Evolutionary conservation across 2,329 filamentous ascomycete genomes (phyloP).

Genomic region (Dothideomycetes sp.): DNA sequence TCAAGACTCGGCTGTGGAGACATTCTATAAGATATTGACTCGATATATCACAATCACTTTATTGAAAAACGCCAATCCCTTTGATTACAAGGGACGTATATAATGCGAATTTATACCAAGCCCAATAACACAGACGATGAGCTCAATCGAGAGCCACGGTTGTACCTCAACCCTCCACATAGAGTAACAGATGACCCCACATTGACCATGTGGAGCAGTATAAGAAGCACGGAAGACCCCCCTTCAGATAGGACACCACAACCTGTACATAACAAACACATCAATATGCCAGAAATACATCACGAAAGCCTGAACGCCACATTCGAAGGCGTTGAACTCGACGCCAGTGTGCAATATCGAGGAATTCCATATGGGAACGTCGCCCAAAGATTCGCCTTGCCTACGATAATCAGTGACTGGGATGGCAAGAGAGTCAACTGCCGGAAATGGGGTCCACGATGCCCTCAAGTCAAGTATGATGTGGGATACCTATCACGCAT

Average conservation of each 20-base stretch:
- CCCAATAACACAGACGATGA: too few species aligned
- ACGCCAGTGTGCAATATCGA: slow-evolving; percentile 15
- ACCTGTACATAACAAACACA: neutral
- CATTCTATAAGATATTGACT: too few species aligned
- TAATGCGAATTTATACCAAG: too few species aligned
- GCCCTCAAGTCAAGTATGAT: slow-evolving; percentile 35
- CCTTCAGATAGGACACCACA: neutral
- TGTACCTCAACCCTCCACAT: neutral
- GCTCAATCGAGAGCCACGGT: too few species aligned
- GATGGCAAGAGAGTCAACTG: slow-evolving; percentile 21
- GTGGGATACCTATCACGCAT: slow-evolving; percentile 37
- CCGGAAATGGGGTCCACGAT: slow-evolving; percentile 25
- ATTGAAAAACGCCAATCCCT: too few species aligned
- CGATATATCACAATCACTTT: too few species aligned
- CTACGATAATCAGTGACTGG: slow-evolving; percentile 11
- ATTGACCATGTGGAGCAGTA: slow-evolving; percentile 5
- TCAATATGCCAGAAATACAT: slow-evolving; percentile 9
- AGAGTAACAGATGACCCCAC: slow-evolving; percentile 6
- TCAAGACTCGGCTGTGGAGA: too few species aligned
- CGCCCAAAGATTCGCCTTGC: slow-evolving; percentile 14
- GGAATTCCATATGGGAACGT: slow-evolving; percentile 18
- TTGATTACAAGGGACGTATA: too few species aligned
- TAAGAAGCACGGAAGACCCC: slow-evolving; percentile 1
- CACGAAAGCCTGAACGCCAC: slow-evolving; percentile 16
- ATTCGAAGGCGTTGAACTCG: slow-evolving; percentile 13